phyloP scores from a whole-genome alignment of 352 stramenopile genomes.

The Pythium volutum region DNA sequence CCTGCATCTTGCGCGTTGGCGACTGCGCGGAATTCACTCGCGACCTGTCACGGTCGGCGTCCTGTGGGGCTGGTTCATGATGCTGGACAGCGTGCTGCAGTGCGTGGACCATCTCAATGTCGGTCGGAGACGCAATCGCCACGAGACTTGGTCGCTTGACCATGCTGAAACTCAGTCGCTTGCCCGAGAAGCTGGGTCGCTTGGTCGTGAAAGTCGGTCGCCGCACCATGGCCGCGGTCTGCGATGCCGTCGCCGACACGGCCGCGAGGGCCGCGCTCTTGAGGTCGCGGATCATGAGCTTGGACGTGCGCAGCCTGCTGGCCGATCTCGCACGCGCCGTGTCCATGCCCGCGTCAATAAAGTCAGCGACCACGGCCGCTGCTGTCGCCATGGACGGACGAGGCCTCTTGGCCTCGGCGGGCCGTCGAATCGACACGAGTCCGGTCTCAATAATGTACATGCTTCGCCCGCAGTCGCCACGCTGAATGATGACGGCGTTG shows the following conservation, averaged over 20 bases:
- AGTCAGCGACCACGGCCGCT: background rate
- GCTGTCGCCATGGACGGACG: background rate
- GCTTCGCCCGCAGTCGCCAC: constrained; percentile 36
- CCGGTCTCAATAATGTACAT: constrained; percentile 57
- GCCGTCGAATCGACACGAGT: constrained; percentile 52
- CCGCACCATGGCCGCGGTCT: background rate
- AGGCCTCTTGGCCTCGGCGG: constrained; percentile 1
- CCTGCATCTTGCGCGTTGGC: constrained; percentile 9
- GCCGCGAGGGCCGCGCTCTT: constrained; percentile 5
- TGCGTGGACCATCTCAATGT: constrained; percentile 9
- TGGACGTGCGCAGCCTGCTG: constrained; percentile 5
- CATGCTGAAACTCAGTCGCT: too few species aligned
- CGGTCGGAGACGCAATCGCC: background rate
- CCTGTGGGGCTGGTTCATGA: background rate
- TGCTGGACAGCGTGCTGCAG: background rate
- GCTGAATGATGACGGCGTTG: constrained; percentile 48
- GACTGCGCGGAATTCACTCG: background rate
- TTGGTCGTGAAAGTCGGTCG: too few species aligned
- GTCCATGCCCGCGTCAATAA: background rate
- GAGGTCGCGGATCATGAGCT: constrained; percentile 14
- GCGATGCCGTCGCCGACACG: background rate
- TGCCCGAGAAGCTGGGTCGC: background rate
- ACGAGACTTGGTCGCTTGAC: background rate
- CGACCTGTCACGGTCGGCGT: background rate
- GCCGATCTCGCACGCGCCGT: background rate